Percentiles rank a stretch among this genome's conserved stretches.
phyloP scores from a whole-genome alignment of 2,329 filamentous ascomycete species.

The Ceratocystis diversiconidia region DNA sequence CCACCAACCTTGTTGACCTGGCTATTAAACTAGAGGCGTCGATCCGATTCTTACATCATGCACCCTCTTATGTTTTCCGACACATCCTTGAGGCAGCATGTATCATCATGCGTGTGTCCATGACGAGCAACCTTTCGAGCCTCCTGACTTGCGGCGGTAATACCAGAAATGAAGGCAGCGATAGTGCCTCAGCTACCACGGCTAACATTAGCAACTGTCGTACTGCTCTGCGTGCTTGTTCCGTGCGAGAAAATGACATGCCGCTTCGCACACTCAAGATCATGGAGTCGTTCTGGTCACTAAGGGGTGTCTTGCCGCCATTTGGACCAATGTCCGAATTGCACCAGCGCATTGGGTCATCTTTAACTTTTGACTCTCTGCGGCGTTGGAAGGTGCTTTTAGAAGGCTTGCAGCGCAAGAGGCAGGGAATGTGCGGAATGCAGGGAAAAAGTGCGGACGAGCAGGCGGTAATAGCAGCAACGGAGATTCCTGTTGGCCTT shows the following conservation, averaged over 20 bases:
- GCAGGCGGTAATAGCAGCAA: conserved; percentile 3
- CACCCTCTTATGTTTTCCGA: conserved; percentile 37
- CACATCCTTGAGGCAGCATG: conserved; percentile 33
- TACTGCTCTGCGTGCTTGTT: conserved; percentile 27
- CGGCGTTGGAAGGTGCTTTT: conserved; percentile 32
- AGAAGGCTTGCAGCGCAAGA: conserved; percentile 26
- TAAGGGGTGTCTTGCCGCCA: conserved; percentile 27
- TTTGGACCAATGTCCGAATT: conserved; percentile 30
- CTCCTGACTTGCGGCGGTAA: conserved; percentile 23
- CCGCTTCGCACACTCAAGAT: conserved; percentile 32
- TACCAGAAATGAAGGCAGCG: conserved; percentile 27
- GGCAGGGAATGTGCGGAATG: conserved; percentile 5
- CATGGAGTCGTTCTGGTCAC: conserved; percentile 36
- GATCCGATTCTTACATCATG: conserved; percentile 31
- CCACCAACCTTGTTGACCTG: conserved; percentile 32
- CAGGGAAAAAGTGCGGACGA: neutral
- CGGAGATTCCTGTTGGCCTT: conserved; percentile 1
- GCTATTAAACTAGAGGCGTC: conserved; percentile 31
- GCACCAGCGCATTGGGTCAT: conserved; percentile 34
- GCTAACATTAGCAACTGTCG: conserved; percentile 25
- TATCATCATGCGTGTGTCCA: conserved; percentile 26
- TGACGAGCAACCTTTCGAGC: conserved; percentile 20
- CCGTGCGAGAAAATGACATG: conserved; percentile 36
- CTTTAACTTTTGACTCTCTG: conserved; percentile 37
- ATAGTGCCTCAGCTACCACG: conserved; percentile 21